A percentile compares a stretch with the other conserved stretches of the same genome.
Conservation (phyloP, 2,329 filamentous ascomycete genomes). For the Penicillium sp. region DNA sequence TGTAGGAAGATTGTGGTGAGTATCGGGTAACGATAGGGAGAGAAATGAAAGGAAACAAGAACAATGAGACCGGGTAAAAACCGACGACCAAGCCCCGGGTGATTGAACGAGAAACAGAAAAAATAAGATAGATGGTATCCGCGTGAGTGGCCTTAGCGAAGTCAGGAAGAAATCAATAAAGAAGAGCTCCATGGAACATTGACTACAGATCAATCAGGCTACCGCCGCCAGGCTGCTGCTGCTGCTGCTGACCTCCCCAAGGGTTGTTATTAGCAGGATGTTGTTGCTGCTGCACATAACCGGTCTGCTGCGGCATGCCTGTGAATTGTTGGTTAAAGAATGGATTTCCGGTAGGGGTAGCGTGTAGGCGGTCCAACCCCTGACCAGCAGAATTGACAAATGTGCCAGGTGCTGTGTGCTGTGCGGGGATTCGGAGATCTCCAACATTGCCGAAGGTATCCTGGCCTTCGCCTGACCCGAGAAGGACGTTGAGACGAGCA, state of each 20-base stretch:
- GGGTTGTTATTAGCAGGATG: slow-evolving; percentile 52
- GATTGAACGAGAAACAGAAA: background rate
- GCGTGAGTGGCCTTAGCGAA: slow-evolving; percentile 4
- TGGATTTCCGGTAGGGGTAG: slow-evolving; percentile 69
- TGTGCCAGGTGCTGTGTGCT: slow-evolving; percentile 92
- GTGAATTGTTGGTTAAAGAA: slow-evolving; percentile 84
- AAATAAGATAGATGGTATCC: slow-evolving; percentile 7
- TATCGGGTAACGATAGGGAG: background rate
- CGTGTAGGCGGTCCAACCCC: slow-evolving; percentile 69
- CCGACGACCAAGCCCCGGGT: background rate
- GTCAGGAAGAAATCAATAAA: slow-evolving; percentile 1
- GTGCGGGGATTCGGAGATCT: slow-evolving; percentile 88
- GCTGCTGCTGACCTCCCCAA: slow-evolving; percentile 52
- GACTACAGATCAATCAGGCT: slow-evolving; percentile 61
- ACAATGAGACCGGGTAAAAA: slow-evolving; percentile 4
- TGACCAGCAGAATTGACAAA: slow-evolving; percentile 94
- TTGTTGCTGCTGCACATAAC: slow-evolving; percentile 49
- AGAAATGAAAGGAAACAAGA: background rate
- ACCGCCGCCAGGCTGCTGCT: slow-evolving; percentile 48
- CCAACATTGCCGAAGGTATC: slow-evolving; percentile 98
- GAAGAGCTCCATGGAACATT: background rate
- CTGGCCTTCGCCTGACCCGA: slow-evolving; percentile 84
- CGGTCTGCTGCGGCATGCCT: slow-evolving; percentile 54
- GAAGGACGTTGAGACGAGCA: slow-evolving; percentile 78
- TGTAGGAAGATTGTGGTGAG: background rate